Evolutionary conservation across 1,284 basidiomycete genomes (phyloP).

Genomic region (Moesziomyces antarcticus): DNA sequence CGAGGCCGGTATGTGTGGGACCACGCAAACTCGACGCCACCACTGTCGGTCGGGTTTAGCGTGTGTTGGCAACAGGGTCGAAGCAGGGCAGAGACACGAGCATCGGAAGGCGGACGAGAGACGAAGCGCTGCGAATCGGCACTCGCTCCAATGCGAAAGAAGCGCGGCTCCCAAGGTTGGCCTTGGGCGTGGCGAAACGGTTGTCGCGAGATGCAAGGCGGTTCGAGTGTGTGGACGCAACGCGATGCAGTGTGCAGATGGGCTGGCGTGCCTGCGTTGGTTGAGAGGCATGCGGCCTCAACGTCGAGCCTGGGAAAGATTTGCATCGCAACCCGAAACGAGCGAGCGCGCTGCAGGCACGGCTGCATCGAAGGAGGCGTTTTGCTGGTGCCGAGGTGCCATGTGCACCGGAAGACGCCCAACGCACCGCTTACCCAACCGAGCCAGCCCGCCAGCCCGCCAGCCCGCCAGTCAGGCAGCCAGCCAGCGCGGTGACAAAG

Average conservation of each 20-base stretch:
- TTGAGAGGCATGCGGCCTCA: background rate
- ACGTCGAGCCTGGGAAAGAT: background rate
- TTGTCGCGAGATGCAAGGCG: background rate
- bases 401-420: slow-evolving; percentile 15
- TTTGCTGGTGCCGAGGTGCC: slow-evolving; percentile 35
- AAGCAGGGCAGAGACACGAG: too few relatives aligned
- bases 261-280: slow-evolving; percentile 1
- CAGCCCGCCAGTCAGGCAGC: background rate
- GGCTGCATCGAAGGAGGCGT: slow-evolving; percentile 15
- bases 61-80: too few relatives aligned
- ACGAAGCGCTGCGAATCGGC: background rate
- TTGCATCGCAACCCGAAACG: background rate
- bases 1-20: background rate
- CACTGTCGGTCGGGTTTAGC: too few relatives aligned
- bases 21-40: background rate
- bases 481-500: background rate
- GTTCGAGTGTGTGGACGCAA: background rate
- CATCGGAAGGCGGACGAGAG: background rate
- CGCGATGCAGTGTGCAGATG: background rate
- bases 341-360: slow-evolving; percentile 19
- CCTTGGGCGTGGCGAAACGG: too few relatives aligned
- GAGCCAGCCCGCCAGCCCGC: background rate
- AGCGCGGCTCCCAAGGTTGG: too few relatives aligned
- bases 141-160: background rate
- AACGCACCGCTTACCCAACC: background rate